Conservation (phyloP, 306 rosid species). For the Gynostemma pentaphyllum region DNA sequence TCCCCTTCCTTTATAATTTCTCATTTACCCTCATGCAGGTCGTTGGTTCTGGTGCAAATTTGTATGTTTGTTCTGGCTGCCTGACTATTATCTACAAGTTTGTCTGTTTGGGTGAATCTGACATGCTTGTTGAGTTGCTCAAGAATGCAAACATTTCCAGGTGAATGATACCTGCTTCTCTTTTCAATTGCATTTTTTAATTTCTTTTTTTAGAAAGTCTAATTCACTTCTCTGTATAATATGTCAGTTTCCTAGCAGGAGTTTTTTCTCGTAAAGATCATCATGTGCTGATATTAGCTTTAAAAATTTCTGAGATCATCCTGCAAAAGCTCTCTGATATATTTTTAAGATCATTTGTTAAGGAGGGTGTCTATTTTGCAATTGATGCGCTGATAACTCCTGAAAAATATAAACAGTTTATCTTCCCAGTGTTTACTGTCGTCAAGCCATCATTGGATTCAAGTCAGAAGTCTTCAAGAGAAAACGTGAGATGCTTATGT, state of each 20-base stretch:
- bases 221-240: constrained; percentile 20
- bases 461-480: constrained; percentile 48
- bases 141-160: constrained; percentile 69
- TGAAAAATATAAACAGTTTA: constrained; percentile 48
- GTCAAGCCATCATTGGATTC: constrained; percentile 34
- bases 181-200: constrained; percentile 10
- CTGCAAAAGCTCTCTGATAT: constrained; percentile 57
- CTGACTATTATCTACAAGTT: constrained; percentile 68
- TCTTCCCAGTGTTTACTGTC: constrained; percentile 45
- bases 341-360: constrained; percentile 62
- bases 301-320: constrained; percentile 67
- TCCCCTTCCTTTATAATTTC: constrained; percentile 7
- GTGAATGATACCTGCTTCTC: constrained; percentile 32
- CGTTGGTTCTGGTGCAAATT: constrained; percentile 87
- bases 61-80: constrained; percentile 78
- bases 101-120: constrained; percentile 59
- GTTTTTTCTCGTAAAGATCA: constrained; percentile 87
- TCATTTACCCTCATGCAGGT: constrained; percentile 37
- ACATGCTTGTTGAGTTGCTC: constrained; percentile 62
- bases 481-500: constrained; percentile 61
- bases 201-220: constrained; percentile 18
- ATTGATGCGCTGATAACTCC: constrained; percentile 60
- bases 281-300: constrained; percentile 68
- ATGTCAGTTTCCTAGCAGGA: constrained; percentile 82
- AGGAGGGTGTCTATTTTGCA: constrained; percentile 92